phyloP scores from a whole-genome alignment of 495 filamentous ascomycete species.

The Talaromyces ruber region DNA sequence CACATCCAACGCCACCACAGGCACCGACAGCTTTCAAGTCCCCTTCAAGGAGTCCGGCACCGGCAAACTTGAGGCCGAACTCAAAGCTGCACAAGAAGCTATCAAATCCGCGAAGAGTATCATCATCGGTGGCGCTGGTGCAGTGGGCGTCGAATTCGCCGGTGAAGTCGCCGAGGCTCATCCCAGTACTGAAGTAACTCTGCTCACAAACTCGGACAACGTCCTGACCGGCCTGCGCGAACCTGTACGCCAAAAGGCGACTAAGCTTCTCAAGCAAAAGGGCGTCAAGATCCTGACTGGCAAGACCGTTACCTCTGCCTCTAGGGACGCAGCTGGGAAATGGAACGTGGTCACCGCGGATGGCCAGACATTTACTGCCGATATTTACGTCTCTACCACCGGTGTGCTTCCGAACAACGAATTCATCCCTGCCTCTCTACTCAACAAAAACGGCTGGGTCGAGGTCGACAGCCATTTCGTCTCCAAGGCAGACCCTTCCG shows the following conservation, averaged over 20 bases:
- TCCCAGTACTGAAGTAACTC: slow-evolving; percentile 32
- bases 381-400: slow-evolving; percentile 55
- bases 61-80: slow-evolving; percentile 30
- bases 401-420: slow-evolving; percentile 53
- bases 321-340: not conserved
- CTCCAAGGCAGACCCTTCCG: slow-evolving; percentile 20
- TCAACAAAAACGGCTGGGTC: slow-evolving; percentile 45
- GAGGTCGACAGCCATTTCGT: slow-evolving; percentile 46
- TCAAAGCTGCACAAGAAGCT: slow-evolving; percentile 33
- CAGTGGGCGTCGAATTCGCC: slow-evolving; percentile 56
- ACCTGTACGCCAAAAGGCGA: slow-evolving; percentile 16
- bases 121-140: slow-evolving; percentile 58
- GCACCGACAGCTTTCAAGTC: slow-evolving; percentile 23
- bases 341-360: slow-evolving; percentile 32
- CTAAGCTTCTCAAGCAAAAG: slow-evolving; percentile 16
- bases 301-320: slow-evolving; percentile 16
- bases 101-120: slow-evolving; percentile 49
- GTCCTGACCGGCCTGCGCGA: slow-evolving; percentile 25
- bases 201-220: slow-evolving; percentile 28
- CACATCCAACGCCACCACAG: slow-evolving; percentile 35
- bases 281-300: slow-evolving; percentile 11
- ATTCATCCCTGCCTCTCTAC: slow-evolving; percentile 43
- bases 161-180: slow-evolving; percentile 47
- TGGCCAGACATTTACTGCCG: slow-evolving; percentile 34
- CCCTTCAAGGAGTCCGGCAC: slow-evolving; percentile 44